Conservation (phyloP, 352 stramenopile species). For the Halophytophthora batemanensis region DNA sequence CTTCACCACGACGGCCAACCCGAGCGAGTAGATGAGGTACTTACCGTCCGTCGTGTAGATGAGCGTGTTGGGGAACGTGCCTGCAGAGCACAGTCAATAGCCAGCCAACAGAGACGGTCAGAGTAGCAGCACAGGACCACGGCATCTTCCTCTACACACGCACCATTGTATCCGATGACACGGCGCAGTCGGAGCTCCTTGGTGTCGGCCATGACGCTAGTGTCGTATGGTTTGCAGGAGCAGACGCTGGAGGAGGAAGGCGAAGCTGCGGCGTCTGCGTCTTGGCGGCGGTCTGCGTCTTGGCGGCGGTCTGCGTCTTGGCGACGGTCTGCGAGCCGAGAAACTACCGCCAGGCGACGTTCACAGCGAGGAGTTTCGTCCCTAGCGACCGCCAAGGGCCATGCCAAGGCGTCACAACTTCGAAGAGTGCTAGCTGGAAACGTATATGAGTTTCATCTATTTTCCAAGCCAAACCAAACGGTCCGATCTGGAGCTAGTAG, state of each 20-base stretch:
- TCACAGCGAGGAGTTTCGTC: slow-evolving; percentile 18
- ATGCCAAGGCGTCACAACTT: neutral
- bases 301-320: neutral
- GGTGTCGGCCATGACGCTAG: slow-evolving; percentile 51
- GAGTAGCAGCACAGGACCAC: slow-evolving; percentile 8
- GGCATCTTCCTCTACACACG: no score
- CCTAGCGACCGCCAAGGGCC: slow-evolving; percentile 9
- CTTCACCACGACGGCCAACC: slow-evolving; percentile 80
- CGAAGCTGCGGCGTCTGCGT: neutral
- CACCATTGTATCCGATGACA: slow-evolving; percentile 84
- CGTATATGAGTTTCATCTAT: neutral
- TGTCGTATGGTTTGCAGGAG: neutral
- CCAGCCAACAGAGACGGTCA: neutral
- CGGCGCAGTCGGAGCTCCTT: slow-evolving; percentile 72
- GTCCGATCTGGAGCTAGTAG: slow-evolving; percentile 8
- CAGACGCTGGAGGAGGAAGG: neutral
- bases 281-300: neutral
- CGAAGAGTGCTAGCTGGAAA: slow-evolving; percentile 10
- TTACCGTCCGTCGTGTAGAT: slow-evolving; percentile 80
- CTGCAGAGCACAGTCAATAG: slow-evolving; percentile 12
- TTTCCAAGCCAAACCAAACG: neutral
- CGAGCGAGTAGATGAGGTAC: slow-evolving; percentile 85
- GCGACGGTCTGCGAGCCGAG: neutral
- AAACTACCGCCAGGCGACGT: neutral
- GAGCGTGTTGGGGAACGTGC: slow-evolving; percentile 62